Evolutionary conservation across 345 rosid species (phyloP).

Genomic region (Eucalyptus grandis): DNA sequence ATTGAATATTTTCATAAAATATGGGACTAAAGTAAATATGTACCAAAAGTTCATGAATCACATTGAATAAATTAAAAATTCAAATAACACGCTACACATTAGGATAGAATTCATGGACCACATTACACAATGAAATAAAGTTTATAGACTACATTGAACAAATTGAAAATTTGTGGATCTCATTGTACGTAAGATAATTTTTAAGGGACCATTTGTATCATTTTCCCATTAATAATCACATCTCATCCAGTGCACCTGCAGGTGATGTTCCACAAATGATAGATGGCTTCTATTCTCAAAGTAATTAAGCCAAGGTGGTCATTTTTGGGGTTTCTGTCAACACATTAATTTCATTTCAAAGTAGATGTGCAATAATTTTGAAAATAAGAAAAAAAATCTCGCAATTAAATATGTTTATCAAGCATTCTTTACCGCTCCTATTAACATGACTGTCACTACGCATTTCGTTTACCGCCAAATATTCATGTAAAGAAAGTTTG

Average conservation of each 20-base stretch:
- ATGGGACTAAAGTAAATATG: too few relatives aligned
- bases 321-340: neutral
- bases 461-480: too few relatives aligned
- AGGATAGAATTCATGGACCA: neutral
- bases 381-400: neutral
- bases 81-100: too few relatives aligned
- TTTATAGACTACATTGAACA: too few relatives aligned
- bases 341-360: neutral
- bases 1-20: neutral
- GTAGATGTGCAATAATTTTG: neutral
- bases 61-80: too few relatives aligned
- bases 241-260: neutral
- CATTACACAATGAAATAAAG: accelerated
- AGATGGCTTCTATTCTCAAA: neutral
- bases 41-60: too few relatives aligned
- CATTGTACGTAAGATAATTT: neutral
- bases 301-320: neutral
- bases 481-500: neutral
- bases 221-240: neutral
- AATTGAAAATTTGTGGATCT: too few relatives aligned
- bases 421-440: neutral
- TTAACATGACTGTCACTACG: neutral
- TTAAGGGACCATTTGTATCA: neutral
- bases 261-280: neutral
- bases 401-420: neutral